Evolutionary conservation across 2,329 filamentous ascomycete species (phyloP).

Genomic region (Hypoxylon sp.): DNA sequence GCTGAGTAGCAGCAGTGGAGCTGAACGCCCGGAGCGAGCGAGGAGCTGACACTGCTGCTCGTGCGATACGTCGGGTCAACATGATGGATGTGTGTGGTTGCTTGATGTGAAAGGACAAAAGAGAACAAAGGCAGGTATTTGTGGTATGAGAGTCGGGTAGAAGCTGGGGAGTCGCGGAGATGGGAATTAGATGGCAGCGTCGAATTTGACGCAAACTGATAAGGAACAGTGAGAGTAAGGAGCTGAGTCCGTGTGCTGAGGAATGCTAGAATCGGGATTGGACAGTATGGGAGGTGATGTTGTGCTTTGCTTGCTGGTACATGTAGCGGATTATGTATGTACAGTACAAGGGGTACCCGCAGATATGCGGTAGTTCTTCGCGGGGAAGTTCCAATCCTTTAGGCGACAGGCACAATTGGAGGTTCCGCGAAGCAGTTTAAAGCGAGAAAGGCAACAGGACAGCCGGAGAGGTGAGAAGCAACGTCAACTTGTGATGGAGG

Average conservation of each 20-base stretch:
- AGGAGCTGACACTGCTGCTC: conserved; percentile 59
- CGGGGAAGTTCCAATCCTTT: conserved; percentile 32
- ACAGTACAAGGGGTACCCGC: conserved; percentile 19
- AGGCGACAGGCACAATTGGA: conserved; percentile 13
- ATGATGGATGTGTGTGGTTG: conserved; percentile 57
- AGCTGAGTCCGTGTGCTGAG: conserved; percentile 24
- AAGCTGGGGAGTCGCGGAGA: neutral
- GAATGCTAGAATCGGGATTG: conserved; percentile 34
- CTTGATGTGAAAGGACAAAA: conserved; percentile 1
- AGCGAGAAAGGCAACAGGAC: conserved; percentile 7
- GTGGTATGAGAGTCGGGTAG: conserved; percentile 10
- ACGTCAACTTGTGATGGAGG: conserved; percentile 29
- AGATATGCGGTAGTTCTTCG: conserved; percentile 27
- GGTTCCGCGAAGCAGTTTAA: conserved; percentile 33
- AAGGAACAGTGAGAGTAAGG: conserved; percentile 6
- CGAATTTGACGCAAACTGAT: conserved; percentile 32
- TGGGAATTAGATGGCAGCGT: conserved; percentile 8
- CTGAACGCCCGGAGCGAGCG: conserved; percentile 70
- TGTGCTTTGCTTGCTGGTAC: conserved; percentile 10
- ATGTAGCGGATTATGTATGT: conserved; percentile 12
- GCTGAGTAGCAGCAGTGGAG: conserved; percentile 63
- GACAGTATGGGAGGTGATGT: conserved; percentile 13
- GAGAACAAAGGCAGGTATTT: conserved; percentile 20
- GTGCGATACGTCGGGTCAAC: conserved; percentile 66
- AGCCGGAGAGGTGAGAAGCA: conserved; percentile 31